Evolutionary conservation across 2,329 filamentous ascomycete species (phyloP).

Genomic region (Claviceps paspali): DNA sequence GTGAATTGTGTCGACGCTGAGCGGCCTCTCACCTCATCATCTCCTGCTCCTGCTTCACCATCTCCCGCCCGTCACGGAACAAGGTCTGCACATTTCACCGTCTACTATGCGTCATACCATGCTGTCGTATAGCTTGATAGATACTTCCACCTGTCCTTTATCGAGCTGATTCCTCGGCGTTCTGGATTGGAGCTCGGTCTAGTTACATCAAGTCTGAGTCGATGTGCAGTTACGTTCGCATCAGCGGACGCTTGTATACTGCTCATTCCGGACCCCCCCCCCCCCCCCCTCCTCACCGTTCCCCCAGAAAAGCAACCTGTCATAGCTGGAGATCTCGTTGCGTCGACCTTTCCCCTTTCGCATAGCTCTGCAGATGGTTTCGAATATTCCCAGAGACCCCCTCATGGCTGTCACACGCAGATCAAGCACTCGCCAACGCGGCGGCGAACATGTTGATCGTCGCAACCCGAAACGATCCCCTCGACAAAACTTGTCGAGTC

Average conservation of each 20-base stretch:
- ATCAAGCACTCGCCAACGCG: neutral
- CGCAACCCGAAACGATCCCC: slow-evolving; percentile 12
- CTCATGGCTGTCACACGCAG: slow-evolving; percentile 16
- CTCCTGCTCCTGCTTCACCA: neutral
- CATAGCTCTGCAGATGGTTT: neutral
- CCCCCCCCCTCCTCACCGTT: no score
- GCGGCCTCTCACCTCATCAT: neutral
- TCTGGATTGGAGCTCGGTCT: neutral
- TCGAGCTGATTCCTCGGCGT: neutral
- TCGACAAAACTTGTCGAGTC: slow-evolving; percentile 4
- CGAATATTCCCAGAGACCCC: neutral
- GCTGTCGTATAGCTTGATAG: neutral
- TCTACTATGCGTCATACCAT: neutral
- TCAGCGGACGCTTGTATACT: neutral
- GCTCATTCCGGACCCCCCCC: no score
- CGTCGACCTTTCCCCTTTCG: neutral
- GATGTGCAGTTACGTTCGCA: neutral
- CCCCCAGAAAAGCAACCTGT: no score
- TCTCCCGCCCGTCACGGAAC: neutral
- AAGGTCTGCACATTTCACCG: neutral
- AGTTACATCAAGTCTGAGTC: neutral
- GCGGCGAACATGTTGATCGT: slow-evolving; percentile 6
- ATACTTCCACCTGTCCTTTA: neutral
- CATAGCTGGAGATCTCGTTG: no score
- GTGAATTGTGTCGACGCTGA: no score